Evolutionary conservation across 805 yeast genomes (phyloP), one percentile per base, ranked within the genome.

Genomic region (Candida gorgasii): DNA sequence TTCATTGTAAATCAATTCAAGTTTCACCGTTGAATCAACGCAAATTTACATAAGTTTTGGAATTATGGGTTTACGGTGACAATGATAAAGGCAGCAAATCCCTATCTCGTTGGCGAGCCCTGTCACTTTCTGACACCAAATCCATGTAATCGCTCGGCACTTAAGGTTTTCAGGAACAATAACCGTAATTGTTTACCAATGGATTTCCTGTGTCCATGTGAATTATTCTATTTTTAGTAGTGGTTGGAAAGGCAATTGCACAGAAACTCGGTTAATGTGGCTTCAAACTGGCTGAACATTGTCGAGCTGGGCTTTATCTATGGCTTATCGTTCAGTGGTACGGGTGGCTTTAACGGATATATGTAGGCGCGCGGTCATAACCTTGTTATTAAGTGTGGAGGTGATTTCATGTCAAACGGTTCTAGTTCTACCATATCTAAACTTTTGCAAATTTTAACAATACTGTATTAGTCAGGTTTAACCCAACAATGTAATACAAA

Each of bases 61-160:
- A 24, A 13, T 24, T 24, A 4, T 24, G 28, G 28, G 28, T 24
- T 24, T 24, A 24, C 28, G 28, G n/a, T 11, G 8, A 11, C n/a
- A 24, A 24, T 5, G 12, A 24, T 7, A 12, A 24, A 24, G 13
- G 28, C 13, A 5, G 28, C 5, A 24, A 7, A 5, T 11, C 28
- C n/a, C 4, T 5, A 11, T 5, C 4, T 24, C 12, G 28, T 24
- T 24, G 12, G 8, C n/a, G 28, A 24, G 28, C 28, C 28, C 28
- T 11, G 28, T 11, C 12, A 24, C 28, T 11, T 5, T 11, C n/a
- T 24, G 28, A 24, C 28, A 24, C 5, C 4, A 24, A 24, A 24
- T 24, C 28, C 28, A 7, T 24, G n/a, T 24, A 24, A 24, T 24
- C 28, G 28, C 28, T 24, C 28, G 28, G 28, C 28, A 24, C 28